Evolutionary conservation across 805 yeast species (phyloP).

Genomic region (Zygoascus biomembranicola): DNA sequence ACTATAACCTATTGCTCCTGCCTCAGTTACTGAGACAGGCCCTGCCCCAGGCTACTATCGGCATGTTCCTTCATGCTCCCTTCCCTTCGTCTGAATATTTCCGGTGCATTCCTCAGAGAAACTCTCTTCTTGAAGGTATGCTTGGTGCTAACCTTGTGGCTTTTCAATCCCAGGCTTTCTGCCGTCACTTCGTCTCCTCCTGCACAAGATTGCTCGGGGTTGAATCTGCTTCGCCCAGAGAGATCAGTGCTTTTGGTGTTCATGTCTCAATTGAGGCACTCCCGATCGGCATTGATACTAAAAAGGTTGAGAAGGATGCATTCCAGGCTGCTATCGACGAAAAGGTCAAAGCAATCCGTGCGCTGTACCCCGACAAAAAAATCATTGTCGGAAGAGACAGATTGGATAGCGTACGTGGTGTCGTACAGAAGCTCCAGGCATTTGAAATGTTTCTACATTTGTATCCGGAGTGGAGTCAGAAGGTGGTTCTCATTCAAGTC

Average conservation of each 20-base stretch:
- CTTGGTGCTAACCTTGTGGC: slow-evolving; percentile 82
- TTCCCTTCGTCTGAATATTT: slow-evolving; percentile 93
- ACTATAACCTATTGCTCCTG: slow-evolving; percentile 69
- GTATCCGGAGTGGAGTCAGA: slow-evolving; percentile 88
- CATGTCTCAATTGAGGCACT: slow-evolving; percentile 63
- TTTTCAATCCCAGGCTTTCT: slow-evolving; percentile 79
- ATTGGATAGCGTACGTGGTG: slow-evolving; percentile 86
- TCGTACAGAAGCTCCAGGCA: slow-evolving; percentile 85
- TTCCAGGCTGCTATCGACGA: slow-evolving; percentile 33
- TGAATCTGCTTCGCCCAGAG: slow-evolving; percentile 37
- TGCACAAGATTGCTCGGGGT: slow-evolving; percentile 83
- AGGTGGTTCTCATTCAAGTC: slow-evolving; percentile 85
- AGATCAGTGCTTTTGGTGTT: slow-evolving; percentile 66
- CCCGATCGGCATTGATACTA: slow-evolving; percentile 86
- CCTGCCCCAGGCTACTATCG: slow-evolving; percentile 64
- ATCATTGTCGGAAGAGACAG: slow-evolving; percentile 92
- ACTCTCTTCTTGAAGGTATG: slow-evolving; percentile 79
- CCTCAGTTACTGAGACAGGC: slow-evolving; percentile 80
- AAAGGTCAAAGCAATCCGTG: slow-evolving; percentile 47
- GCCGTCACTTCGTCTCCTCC: slow-evolving; percentile 84
- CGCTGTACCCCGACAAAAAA: slow-evolving; percentile 38
- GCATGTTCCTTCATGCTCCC: slow-evolving; percentile 80
- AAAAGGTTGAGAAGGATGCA: slow-evolving; percentile 42
- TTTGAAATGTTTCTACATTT: slow-evolving; percentile 78
- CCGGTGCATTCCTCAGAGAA: slow-evolving; percentile 77